Evolutionary conservation across 371 early-diverging fungal species (phyloP).

Genomic region (Entomophthora muscae): DNA sequence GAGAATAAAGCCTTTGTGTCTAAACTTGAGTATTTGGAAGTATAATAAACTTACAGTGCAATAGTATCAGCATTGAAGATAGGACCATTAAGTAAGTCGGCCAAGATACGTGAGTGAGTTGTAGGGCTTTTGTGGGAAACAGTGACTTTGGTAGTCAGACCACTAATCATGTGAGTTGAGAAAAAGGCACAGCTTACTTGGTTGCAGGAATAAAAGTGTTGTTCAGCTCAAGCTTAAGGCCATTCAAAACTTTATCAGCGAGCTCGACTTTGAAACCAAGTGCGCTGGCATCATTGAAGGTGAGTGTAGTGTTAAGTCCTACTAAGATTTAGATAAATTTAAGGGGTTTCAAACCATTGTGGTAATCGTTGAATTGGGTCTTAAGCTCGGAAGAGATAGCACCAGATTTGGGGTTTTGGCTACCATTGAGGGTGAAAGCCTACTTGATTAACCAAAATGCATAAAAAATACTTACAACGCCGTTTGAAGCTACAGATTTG

Average conservation of each 20-base stretch:
- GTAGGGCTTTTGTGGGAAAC: conserved; percentile 70
- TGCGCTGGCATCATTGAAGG: conserved; percentile 87
- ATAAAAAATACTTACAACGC: conserved; percentile 54
- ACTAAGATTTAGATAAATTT: background rate
- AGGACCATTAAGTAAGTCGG: conserved; percentile 72
- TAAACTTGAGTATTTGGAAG: background rate
- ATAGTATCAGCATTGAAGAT: conserved; percentile 53
- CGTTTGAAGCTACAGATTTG: conserved; percentile 85
- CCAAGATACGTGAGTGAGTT: conserved; percentile 42
- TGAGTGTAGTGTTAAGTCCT: conserved; percentile 70
- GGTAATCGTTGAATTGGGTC: conserved; percentile 87
- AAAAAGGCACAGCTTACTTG: conserved; percentile 9
- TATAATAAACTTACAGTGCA: conserved; percentile 19
- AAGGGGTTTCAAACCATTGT: conserved; percentile 33
- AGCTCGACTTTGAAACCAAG: conserved; percentile 84
- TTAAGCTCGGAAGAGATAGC: conserved; percentile 87
- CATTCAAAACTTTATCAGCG: conserved; percentile 81
- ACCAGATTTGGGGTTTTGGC: conserved; percentile 85
- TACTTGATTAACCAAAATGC: conserved; percentile 15
- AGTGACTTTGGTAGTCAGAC: conserved; percentile 51
- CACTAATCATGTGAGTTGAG: conserved; percentile 14
- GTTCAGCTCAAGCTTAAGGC: conserved; percentile 50
- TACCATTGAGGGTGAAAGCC: conserved; percentile 88
- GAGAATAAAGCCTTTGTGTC: conserved; percentile 67
- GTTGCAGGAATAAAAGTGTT: conserved; percentile 25